phyloP scores from a whole-genome alignment of 371 early-diverging fungal species.

The Thermomucor indicae-seudaticae region DNA sequence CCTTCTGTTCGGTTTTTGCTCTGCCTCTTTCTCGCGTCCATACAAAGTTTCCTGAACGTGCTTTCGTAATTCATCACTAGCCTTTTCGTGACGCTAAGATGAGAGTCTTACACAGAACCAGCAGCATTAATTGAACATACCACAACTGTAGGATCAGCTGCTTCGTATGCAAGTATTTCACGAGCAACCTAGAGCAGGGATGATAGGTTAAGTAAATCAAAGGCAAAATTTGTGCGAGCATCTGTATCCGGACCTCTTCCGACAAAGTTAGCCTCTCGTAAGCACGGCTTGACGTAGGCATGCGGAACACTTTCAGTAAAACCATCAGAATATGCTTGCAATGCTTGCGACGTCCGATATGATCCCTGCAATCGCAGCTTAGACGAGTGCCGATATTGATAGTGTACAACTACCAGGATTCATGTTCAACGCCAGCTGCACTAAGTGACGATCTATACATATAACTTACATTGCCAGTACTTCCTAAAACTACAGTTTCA shows the following conservation, averaged over 20 bases:
- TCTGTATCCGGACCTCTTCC: neutral
- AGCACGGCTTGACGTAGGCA: constrained; percentile 8
- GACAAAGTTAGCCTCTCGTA: neutral
- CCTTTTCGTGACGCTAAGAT: neutral
- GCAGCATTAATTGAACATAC: constrained; percentile 1
- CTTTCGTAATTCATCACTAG: neutral
- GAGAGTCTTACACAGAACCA: neutral
- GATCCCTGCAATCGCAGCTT: constrained; percentile 24
- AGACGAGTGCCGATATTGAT: constrained; percentile 13
- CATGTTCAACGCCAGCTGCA: neutral
- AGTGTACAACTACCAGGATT: constrained; percentile 18
- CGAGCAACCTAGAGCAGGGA: constrained; percentile 3
- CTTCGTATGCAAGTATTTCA: constrained; percentile 5
- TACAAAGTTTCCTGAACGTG: neutral
- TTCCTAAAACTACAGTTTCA: constrained; percentile 33
- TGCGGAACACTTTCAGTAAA: constrained; percentile 24
- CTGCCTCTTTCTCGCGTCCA: neutral
- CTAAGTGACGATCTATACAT: neutral
- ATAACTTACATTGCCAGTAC: constrained; percentile 31
- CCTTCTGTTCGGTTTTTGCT: neutral
- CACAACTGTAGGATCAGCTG: constrained; percentile 14
- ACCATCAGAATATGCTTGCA: constrained; percentile 38
- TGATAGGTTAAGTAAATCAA: too few relatives aligned
- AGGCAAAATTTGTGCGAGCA: neutral
- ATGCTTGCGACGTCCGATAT: constrained; percentile 4